Percentiles rank a stretch among this genome's conserved stretches.
Evolutionary conservation across 192 early-diverging fungal genomes (phyloP).

Genomic region (Backusella liffmaniae): DNA sequence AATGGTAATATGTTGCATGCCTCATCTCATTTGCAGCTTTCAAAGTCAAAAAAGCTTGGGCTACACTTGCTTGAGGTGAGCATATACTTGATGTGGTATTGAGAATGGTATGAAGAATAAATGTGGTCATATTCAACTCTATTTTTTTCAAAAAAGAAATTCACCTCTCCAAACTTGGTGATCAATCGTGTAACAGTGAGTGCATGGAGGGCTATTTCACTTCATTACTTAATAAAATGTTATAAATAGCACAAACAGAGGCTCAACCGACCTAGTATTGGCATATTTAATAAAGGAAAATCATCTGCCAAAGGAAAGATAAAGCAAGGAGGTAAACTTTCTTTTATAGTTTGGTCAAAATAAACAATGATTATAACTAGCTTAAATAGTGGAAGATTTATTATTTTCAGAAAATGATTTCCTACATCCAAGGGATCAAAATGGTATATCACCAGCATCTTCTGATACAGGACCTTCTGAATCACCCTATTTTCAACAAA

Average conservation of each 20-base stretch:
- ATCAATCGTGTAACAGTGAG: background rate
- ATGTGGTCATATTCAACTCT: background rate
- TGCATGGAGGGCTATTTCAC: no score
- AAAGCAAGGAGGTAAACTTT: background rate
- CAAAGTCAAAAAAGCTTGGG: background rate
- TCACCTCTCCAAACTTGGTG: constrained; percentile 9
- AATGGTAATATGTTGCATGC: background rate
- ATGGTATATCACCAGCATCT: background rate
- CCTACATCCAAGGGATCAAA: background rate
- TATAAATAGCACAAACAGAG: background rate
- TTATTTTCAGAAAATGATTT: constrained; percentile 15
- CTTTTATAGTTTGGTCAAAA: background rate
- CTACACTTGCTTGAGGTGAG: background rate
- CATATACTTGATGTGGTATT: background rate
- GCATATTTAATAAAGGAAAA: constrained; percentile 22
- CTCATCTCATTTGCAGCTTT: background rate
- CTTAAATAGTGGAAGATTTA: background rate
- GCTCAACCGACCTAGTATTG: background rate
- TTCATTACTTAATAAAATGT: background rate
- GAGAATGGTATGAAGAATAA: background rate
- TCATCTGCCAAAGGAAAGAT: constrained; percentile 11
- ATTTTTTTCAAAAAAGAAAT: background rate
- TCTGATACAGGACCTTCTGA: background rate
- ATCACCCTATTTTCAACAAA: background rate
- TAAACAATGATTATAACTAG: background rate